Percentiles rank a stretch among this genome's conserved stretches.
phyloP scores from a whole-genome alignment of 176 grass and related monocot genomes.

The Stipa capillata region DNA sequence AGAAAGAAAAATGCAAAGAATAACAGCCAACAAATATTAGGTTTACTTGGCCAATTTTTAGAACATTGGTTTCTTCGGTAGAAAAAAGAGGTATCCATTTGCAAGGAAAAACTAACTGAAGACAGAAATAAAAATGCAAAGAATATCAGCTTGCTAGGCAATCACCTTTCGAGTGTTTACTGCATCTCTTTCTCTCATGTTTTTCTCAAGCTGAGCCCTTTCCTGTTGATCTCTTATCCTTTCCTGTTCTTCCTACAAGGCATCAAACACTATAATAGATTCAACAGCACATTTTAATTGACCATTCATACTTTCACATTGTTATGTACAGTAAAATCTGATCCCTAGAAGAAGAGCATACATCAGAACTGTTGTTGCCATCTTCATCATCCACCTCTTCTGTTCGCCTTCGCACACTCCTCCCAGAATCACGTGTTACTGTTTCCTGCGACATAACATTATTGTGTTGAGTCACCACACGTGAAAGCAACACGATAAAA shows the following conservation, averaged over 20 bases:
- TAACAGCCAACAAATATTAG: too few species aligned
- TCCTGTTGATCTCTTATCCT: constrained; percentile 78
- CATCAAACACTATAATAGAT: constrained; percentile 17
- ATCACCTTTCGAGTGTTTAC: constrained; percentile 67
- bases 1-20: too few species aligned
- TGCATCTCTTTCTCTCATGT: constrained; percentile 86
- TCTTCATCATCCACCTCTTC: constrained; percentile 45
- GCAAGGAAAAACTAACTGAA: background rate
- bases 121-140: background rate
- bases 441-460: constrained; percentile 33
- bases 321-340: background rate
- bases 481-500: background rate
- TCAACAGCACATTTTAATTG: constrained; percentile 1
- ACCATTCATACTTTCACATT: background rate
- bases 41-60: background rate
- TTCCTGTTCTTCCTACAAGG: constrained; percentile 69
- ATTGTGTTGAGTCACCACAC: background rate
- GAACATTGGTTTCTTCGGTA: background rate
- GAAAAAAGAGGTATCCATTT: background rate
- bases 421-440: background rate
- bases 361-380: constrained; percentile 28
- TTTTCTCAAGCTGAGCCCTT: constrained; percentile 79
- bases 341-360: constrained; percentile 20
- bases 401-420: constrained; percentile 35
- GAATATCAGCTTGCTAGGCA: constrained; percentile 4